Conservation (phyloP, 768 basidiomycete species). For the Pleurotus ostreatus region DNA sequence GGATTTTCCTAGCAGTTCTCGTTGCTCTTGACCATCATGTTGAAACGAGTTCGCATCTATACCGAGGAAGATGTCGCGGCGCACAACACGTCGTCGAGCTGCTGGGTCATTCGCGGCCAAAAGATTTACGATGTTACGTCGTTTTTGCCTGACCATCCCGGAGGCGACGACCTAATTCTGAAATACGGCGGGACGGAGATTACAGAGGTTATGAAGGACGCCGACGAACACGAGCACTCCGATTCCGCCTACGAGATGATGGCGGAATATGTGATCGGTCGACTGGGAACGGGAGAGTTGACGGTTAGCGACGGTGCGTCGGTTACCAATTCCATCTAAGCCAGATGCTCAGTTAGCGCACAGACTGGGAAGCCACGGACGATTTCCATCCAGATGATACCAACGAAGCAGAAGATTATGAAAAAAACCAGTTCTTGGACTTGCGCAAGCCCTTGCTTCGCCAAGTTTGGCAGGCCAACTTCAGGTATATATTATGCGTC, state of each 20-base stretch:
- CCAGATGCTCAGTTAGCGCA: neutral
- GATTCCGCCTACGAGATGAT: slow-evolving; percentile 90
- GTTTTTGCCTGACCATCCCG: slow-evolving; percentile 88
- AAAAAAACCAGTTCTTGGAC: slow-evolving; percentile 90
- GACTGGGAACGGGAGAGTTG: slow-evolving; percentile 68
- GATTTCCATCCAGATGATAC: slow-evolving; percentile 93
- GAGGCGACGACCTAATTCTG: slow-evolving; percentile 89
- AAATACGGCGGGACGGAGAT: slow-evolving; percentile 84
- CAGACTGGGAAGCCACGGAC: slow-evolving; percentile 88
- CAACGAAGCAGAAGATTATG: slow-evolving; percentile 73
- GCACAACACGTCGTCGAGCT: slow-evolving; percentile 59
- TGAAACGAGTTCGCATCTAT: slow-evolving; percentile 70
- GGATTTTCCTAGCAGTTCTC: neutral
- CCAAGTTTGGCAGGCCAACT: slow-evolving; percentile 88
- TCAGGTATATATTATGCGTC: slow-evolving; percentile 48
- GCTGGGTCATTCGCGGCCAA: slow-evolving; percentile 79
- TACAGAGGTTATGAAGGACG: slow-evolving; percentile 75
- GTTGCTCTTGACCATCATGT: slow-evolving; percentile 37
- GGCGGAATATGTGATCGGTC: slow-evolving; percentile 82
- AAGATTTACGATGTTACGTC: slow-evolving; percentile 88
- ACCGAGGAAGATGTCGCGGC: slow-evolving; percentile 67
- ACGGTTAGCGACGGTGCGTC: slow-evolving; percentile 75
- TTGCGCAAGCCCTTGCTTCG: slow-evolving; percentile 76
- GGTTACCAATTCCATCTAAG: neutral
- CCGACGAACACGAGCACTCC: slow-evolving; percentile 81